phyloP scores from a whole-genome alignment of 768 basidiomycete species.

The Macrolepiota albuminosa region DNA sequence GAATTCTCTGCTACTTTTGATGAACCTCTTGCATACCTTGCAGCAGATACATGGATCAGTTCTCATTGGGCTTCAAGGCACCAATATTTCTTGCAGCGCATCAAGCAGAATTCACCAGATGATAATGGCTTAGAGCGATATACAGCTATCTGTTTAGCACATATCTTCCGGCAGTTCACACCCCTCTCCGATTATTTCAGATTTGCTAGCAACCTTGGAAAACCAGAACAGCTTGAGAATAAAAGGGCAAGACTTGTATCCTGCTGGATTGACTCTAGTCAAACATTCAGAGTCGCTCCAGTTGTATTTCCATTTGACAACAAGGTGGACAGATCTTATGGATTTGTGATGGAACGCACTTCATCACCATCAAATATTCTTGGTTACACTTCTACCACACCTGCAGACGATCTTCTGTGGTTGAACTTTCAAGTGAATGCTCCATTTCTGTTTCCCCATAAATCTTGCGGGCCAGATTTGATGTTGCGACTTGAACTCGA shows the following conservation, averaged over 20 bases:
- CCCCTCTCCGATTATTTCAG: not conserved
- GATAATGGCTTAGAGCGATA: not conserved
- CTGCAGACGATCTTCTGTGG: not conserved
- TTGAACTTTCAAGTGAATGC: not conserved
- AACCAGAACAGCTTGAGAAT: not conserved
- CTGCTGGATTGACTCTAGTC: constrained; percentile 1
- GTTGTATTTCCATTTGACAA: not conserved
- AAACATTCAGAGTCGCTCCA: not conserved
- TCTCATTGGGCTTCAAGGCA: not conserved
- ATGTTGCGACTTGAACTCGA: constrained; percentile 1
- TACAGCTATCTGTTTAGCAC: not conserved
- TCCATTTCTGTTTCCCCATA: constrained; percentile 3
- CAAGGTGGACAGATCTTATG: not conserved
- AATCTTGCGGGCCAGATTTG: not conserved
- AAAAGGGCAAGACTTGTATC: constrained; percentile 3
- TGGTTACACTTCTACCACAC: not conserved
- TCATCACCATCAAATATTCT: not conserved
- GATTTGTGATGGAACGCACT: not conserved
- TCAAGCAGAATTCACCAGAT: not conserved
- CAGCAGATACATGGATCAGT: not conserved
- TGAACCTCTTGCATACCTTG: constrained; percentile 1
- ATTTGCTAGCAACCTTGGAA: not conserved
- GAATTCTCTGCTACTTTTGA: not conserved
- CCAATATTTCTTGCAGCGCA: not conserved
- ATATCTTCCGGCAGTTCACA: not conserved